phyloP scores from a whole-genome alignment of 2,329 filamentous ascomycete species.

The Phyllosticta citrichinensis region DNA sequence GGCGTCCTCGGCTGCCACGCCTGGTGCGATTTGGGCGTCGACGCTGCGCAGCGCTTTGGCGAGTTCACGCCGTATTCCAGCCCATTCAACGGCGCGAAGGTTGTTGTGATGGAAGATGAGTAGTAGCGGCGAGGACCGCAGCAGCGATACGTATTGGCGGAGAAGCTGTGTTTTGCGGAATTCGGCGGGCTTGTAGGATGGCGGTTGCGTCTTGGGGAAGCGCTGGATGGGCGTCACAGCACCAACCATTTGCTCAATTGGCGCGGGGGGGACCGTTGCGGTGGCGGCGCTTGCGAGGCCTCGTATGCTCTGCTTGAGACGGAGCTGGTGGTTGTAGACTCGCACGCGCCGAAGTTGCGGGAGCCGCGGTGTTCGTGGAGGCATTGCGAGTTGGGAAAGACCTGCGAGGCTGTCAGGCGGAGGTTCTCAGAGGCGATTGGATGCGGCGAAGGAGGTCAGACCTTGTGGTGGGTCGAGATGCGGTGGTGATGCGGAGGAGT shows the following conservation, averaged over 20 bases:
- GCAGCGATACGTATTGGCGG: constrained; percentile 76
- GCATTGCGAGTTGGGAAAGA: constrained; percentile 19
- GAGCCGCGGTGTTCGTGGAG: constrained; percentile 28
- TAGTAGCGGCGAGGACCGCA: constrained; percentile 75
- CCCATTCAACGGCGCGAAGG: constrained; percentile 64
- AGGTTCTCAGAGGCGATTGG: background rate
- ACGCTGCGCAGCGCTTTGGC: constrained; percentile 50
- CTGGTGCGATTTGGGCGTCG: constrained; percentile 55
- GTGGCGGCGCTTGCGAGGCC: constrained; percentile 42
- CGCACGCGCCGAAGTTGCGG: constrained; percentile 21
- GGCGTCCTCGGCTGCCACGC: constrained; percentile 41
- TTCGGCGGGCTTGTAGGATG: constrained; percentile 76
- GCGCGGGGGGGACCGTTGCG: constrained; percentile 42
- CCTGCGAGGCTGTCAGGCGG: background rate
- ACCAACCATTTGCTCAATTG: constrained; percentile 39
- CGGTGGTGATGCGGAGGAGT: background rate
- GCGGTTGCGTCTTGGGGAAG: constrained; percentile 62
- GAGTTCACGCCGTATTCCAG: constrained; percentile 61
- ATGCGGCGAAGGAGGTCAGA: background rate
- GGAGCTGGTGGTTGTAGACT: constrained; percentile 14
- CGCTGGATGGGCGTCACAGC: constrained; percentile 37
- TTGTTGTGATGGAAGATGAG: constrained; percentile 81
- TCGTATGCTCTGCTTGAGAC: constrained; percentile 24
- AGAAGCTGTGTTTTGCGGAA: constrained; percentile 84
- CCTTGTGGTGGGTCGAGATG: background rate